Evolutionary conservation across 148 eudicot species (phyloP), one percentile per base, ranked within the genome.

Genomic region (Pouteria glomerata): DNA sequence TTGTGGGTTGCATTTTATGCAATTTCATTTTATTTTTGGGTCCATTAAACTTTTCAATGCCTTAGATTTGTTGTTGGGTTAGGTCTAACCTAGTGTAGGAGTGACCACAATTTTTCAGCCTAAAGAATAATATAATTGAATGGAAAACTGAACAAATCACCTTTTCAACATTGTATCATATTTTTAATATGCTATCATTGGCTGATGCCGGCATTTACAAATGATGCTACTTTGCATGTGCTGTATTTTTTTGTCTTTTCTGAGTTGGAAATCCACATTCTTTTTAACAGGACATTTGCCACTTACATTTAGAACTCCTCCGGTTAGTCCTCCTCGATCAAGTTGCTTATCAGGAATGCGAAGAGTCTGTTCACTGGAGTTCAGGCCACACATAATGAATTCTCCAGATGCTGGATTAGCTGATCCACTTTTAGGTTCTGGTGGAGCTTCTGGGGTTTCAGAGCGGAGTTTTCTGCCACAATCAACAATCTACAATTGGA

Each of bases 281-380:
- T 65, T 42, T 42, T 79, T 73, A 29, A 76, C 87, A 87, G 97
- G 93, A 64, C 86, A 85, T 79, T 74, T 85, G 63, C 88, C 97
- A 47, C 75, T 86, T 76, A 85, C 97, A 71, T 91, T 95, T 77
- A 85, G 96, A 80, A 95, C 97, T 63, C 98, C 98, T 27, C 98
- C 97, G 27, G 98, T 95, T 71, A 95, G 98, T 76, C 98, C 98
- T 70, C 98, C 98, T 37, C 86, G 92, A 61, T 72, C 96, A 51
- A 91, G 81, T 76, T 86, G 82, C 79, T 79, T 94, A 74, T 74
- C 93, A 6, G 92, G 95, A 79, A 86, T 94, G 76, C 86, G 98
- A 18, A 91, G 98, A 84, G 98, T 91, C 67, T 88, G 82, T 63
- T 95, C 98, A 44, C 75, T 91, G 77, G 98, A 95, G 75, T 88